Conservation (phyloP, 2,329 filamentous ascomycete species). For the Clarireedia monteithiana region DNA sequence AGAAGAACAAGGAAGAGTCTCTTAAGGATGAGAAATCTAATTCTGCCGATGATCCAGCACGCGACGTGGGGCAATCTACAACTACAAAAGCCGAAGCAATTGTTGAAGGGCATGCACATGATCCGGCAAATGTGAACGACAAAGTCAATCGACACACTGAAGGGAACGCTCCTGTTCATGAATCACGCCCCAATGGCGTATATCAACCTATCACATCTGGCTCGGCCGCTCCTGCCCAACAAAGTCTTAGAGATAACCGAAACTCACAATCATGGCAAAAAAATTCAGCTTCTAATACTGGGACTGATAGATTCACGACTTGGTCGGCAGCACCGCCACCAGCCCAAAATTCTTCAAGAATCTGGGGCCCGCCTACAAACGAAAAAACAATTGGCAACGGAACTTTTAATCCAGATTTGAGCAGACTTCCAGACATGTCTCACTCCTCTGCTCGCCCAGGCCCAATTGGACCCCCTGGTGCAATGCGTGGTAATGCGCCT, state of each 20-base stretch:
- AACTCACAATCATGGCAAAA: slow-evolving; percentile 27
- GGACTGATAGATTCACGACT: slow-evolving; percentile 43
- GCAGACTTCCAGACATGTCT: slow-evolving; percentile 28
- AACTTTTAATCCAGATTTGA: slow-evolving; percentile 60
- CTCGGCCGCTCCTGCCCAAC: slow-evolving; percentile 23
- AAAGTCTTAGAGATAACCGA: slow-evolving; percentile 16
- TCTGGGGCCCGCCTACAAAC: slow-evolving; percentile 66
- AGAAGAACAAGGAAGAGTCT: slow-evolving; percentile 46
- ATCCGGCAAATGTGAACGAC: slow-evolving; percentile 10
- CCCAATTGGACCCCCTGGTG: slow-evolving; percentile 29
- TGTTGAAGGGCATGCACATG: slow-evolving; percentile 10
- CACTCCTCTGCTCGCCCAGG: slow-evolving; percentile 24
- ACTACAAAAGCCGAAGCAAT: slow-evolving; percentile 12
- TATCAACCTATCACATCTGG: slow-evolving; percentile 29
- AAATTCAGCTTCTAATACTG: slow-evolving; percentile 28
- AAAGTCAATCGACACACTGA: slow-evolving; percentile 5
- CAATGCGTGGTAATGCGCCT: slow-evolving; percentile 21
- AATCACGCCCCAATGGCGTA: slow-evolving; percentile 18
- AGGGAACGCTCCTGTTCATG: slow-evolving; percentile 8
- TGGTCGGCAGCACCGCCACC: slow-evolving; percentile 35
- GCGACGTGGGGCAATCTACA: slow-evolving; percentile 14
- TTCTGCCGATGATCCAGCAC: slow-evolving; percentile 27
- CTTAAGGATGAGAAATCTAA: slow-evolving; percentile 38
- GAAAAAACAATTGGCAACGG: slow-evolving; percentile 70
- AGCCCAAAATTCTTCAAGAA: slow-evolving; percentile 39